These are phyloP conservation scores for Cutaneotrichosporon sp. DNA, from an alignment of 1,284 basidiomycete genomes.

Conservation along the genomic window DNA sequence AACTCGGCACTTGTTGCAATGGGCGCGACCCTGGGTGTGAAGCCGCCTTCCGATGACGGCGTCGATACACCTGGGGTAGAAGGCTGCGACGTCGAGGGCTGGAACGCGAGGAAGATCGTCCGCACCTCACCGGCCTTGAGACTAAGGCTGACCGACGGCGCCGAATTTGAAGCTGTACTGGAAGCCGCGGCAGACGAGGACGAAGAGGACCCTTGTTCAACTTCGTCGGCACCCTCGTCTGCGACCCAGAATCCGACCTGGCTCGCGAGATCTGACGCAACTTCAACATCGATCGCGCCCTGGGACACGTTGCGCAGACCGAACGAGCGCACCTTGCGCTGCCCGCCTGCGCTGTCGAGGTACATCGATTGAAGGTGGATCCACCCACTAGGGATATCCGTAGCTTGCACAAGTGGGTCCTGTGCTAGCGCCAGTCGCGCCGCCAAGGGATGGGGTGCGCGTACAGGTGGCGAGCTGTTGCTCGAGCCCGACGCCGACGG, in stretches of 20 bases:
- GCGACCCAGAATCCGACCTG: slow-evolving; percentile 38
- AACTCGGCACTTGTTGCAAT: slow-evolving; percentile 9
- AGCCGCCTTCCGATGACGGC: slow-evolving; percentile 27
- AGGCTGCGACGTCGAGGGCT: slow-evolving; percentile 20
- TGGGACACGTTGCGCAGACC: slow-evolving; percentile 33
- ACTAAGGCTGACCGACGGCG: slow-evolving; percentile 21
- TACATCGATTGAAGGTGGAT: slow-evolving; percentile 46
- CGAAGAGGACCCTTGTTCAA: slow-evolving; percentile 28
- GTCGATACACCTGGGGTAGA: slow-evolving; percentile 18
- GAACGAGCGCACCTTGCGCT: slow-evolving; percentile 34
- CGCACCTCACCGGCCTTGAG: slow-evolving; percentile 20
- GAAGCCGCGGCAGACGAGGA: slow-evolving; percentile 26
- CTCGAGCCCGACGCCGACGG: background rate
- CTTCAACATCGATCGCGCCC: slow-evolving; percentile 28
- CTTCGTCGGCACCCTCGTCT: slow-evolving; percentile 13
- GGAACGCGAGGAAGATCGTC: slow-evolving; percentile 37
- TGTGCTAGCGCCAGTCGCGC: slow-evolving; percentile 12
- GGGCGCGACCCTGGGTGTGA: slow-evolving; percentile 33
- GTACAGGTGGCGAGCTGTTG: background rate
- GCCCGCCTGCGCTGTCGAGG: slow-evolving; percentile 29
- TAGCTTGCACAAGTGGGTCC: slow-evolving; percentile 28
- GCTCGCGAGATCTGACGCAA: slow-evolving; percentile 34
- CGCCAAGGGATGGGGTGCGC: slow-evolving; percentile 3
- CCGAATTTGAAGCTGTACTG: slow-evolving; percentile 14
- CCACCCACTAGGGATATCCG: slow-evolving; percentile 44